phyloP scores from a whole-genome alignment of 768 basidiomycete species.

The Russula compacta region DNA sequence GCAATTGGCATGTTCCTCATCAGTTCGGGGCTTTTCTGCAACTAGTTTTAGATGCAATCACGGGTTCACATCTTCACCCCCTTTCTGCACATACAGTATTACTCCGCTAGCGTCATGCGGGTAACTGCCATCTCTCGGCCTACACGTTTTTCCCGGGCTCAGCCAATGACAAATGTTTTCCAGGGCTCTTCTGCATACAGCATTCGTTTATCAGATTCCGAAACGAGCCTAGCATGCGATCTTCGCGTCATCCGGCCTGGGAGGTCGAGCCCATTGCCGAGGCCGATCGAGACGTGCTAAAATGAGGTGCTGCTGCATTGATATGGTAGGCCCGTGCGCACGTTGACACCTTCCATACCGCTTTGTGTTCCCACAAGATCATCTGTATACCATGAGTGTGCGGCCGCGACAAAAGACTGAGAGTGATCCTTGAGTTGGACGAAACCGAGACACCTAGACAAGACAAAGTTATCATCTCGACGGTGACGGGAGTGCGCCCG shows the following conservation, averaged over 20 bases:
- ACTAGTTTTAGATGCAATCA: not conserved
- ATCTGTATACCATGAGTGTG: too few relatives aligned
- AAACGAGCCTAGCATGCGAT: not conserved
- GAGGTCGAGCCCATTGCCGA: not conserved
- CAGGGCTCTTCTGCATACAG: not conserved
- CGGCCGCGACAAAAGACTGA: too few relatives aligned
- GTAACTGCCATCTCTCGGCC: not conserved
- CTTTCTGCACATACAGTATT: not conserved
- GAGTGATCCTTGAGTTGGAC: too few relatives aligned
- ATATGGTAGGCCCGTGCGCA: not conserved
- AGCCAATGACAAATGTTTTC: not conserved
- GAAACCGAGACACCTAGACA: too few relatives aligned
- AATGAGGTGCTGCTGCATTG: not conserved
- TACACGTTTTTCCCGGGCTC: not conserved
- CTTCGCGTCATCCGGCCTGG: not conserved
- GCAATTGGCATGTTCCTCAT: not conserved
- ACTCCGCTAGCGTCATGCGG: not conserved
- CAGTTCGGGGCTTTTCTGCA: not conserved
- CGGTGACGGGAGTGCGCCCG: too few relatives aligned
- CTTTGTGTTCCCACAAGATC: too few relatives aligned
- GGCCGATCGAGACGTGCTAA: not conserved
- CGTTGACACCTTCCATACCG: constrained; percentile 7
- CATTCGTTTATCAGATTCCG: too few relatives aligned
- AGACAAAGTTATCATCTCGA: too few relatives aligned
- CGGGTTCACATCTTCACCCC: not conserved